Percentiles rank a stretch among this genome's conserved stretches.
phyloP scores from a whole-genome alignment of 2,329 filamentous ascomycete genomes.

The Hypocreales sp. region DNA sequence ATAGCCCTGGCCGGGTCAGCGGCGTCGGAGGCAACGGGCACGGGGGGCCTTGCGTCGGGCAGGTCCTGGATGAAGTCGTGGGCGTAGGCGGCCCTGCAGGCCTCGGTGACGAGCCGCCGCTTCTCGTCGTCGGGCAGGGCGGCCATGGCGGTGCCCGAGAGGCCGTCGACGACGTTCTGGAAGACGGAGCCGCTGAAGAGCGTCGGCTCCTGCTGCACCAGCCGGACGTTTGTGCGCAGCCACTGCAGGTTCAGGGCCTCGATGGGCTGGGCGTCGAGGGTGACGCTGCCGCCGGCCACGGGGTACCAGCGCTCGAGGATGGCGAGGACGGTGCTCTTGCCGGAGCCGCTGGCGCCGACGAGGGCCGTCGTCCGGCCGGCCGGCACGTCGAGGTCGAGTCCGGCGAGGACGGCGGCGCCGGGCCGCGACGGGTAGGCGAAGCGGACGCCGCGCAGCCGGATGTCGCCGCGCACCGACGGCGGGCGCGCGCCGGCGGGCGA shows the following conservation, averaged over 20 bases:
- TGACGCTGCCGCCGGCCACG: slow-evolving; percentile 26
- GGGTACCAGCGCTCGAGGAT: slow-evolving; percentile 46
- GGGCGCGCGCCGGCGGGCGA: slow-evolving; percentile 17
- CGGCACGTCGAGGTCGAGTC: slow-evolving; percentile 25
- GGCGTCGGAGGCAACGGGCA: not conserved
- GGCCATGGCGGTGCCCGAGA: slow-evolving; percentile 21
- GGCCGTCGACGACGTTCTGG: slow-evolving; percentile 34
- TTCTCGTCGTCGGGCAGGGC: slow-evolving; percentile 25
- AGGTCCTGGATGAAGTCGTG: slow-evolving; percentile 36
- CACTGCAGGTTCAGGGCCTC: slow-evolving; percentile 30
- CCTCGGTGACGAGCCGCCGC: slow-evolving; percentile 24
- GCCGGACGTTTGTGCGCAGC: slow-evolving; percentile 34
- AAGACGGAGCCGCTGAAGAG: slow-evolving; percentile 36
- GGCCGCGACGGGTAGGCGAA: slow-evolving; percentile 45
- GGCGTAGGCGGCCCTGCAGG: slow-evolving; percentile 34
- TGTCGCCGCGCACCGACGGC: slow-evolving; percentile 22
- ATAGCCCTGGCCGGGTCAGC: slow-evolving; percentile 26
- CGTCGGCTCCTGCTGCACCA: slow-evolving; percentile 38
- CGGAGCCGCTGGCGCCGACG: slow-evolving; percentile 41
- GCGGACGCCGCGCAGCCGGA: slow-evolving; percentile 29
- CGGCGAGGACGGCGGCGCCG: slow-evolving; percentile 26
- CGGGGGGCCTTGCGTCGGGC: slow-evolving; percentile 14
- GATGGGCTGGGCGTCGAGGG: slow-evolving; percentile 26
- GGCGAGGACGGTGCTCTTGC: slow-evolving; percentile 42
- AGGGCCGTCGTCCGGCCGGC: slow-evolving; percentile 34